Percentiles rank a stretch among this genome's conserved stretches.
phyloP scores from a whole-genome alignment of 2,329 filamentous ascomycete genomes.

The Pezicula carpinea region DNA sequence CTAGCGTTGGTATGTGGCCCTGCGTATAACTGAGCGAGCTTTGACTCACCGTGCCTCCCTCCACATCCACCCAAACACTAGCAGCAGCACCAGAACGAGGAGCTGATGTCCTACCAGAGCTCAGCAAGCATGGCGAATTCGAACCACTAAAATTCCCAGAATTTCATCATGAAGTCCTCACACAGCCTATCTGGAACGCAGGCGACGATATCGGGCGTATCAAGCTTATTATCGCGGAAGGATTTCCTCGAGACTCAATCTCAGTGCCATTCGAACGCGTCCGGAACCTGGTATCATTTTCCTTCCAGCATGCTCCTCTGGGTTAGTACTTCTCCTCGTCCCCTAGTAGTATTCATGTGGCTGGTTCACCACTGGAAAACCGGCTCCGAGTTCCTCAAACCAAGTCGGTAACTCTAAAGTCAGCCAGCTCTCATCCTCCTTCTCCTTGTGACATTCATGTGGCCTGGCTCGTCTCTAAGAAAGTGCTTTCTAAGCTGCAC shows the following conservation, averaged over 20 bases:
- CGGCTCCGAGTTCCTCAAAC: too few species aligned
- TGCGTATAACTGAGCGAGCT: too few species aligned
- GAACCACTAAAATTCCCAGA: slow-evolving; percentile 65
- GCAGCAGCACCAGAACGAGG: not conserved
- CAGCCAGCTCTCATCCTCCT: too few species aligned
- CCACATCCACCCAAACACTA: not conserved
- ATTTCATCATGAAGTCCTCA: slow-evolving; percentile 66
- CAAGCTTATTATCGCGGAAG: slow-evolving; percentile 71
- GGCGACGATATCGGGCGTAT: slow-evolving; percentile 69
- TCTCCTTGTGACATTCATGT: too few species aligned
- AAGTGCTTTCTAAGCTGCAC: too few species aligned
- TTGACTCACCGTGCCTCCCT: too few species aligned
- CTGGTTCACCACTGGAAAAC: too few species aligned
- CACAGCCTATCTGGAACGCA: slow-evolving; percentile 67
- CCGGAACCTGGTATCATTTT: slow-evolving; percentile 71
- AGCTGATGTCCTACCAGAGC: slow-evolving; percentile 11
- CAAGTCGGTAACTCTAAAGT: too few species aligned
- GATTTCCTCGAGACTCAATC: slow-evolving; percentile 52
- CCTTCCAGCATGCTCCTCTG: slow-evolving; percentile 79
- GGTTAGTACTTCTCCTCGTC: slow-evolving; percentile 42
- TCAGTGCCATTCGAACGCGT: slow-evolving; percentile 57
- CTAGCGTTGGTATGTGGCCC: slow-evolving; percentile 37
- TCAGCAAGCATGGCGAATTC: slow-evolving; percentile 43
- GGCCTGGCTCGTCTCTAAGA: too few species aligned
- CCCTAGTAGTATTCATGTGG: not conserved